These are phyloP conservation scores for Globisporangium acanthophoron DNA, from an alignment of 352 stramenopile genomes.

Conservation along the genomic window DNA sequence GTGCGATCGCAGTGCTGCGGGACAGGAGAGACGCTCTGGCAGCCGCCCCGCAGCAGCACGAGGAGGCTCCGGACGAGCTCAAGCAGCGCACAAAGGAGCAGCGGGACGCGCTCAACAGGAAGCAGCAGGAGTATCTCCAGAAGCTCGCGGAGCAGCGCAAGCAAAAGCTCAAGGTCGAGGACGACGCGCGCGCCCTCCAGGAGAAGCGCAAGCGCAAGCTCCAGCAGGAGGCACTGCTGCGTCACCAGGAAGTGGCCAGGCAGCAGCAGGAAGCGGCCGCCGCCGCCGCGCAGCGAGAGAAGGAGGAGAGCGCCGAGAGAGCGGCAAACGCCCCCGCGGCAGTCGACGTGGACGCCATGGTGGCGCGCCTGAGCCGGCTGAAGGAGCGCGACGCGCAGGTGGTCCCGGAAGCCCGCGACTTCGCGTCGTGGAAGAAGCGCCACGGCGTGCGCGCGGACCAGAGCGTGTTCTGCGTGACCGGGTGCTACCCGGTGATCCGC, in stretches of 20 bases:
- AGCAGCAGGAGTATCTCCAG: slow-evolving; percentile 66
- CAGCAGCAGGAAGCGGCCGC: slow-evolving; percentile 36
- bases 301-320: slow-evolving; percentile 20
- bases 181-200: slow-evolving; percentile 46
- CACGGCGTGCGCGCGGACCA: slow-evolving; percentile 66
- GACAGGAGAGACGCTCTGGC: slow-evolving; percentile 8
- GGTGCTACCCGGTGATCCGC: slow-evolving; percentile 90
- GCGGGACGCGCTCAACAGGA: slow-evolving; percentile 43
- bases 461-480: slow-evolving; percentile 90
- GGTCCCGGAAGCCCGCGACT: slow-evolving; percentile 70
- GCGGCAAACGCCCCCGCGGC: slow-evolving; percentile 12
- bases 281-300: slow-evolving; percentile 20
- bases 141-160: slow-evolving; percentile 55
- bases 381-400: slow-evolving; percentile 64
- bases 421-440: slow-evolving; percentile 88
- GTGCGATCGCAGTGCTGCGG: not conserved
- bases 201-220: slow-evolving; percentile 49
- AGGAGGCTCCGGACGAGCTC: slow-evolving; percentile 22
- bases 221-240: slow-evolving; percentile 46
- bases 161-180: slow-evolving; percentile 64
- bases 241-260: slow-evolving; percentile 46
- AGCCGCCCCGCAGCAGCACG: slow-evolving; percentile 2
- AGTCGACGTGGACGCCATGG: slow-evolving; percentile 60
- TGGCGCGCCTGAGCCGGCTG: slow-evolving; percentile 69
- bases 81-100: slow-evolving; percentile 42